A percentile compares a stretch with the other conserved stretches of the same genome.
These are phyloP conservation scores for Novymonas esmeraldas DNA, from an alignment of 208 protist species.

Conservation along the genomic window DNA sequence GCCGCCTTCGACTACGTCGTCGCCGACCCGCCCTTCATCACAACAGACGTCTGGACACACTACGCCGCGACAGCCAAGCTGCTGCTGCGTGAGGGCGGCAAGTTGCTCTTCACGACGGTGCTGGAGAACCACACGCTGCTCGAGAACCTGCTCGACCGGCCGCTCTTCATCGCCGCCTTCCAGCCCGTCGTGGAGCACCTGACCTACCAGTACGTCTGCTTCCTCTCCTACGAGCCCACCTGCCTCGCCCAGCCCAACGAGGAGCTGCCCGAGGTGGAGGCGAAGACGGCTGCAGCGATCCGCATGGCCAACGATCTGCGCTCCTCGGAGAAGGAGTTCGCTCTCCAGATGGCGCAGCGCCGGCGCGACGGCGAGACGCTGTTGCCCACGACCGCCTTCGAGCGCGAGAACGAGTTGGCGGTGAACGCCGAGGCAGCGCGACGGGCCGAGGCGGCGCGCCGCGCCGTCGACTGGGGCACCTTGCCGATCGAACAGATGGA, in stretches of 20 bases:
- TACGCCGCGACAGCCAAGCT: conserved; percentile 78
- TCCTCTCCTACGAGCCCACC: conserved; percentile 83
- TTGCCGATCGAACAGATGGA: conserved; percentile 62
- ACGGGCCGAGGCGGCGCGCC: conserved; percentile 8
- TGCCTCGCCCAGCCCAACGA: conserved; percentile 26
- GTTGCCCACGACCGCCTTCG: conserved; percentile 54
- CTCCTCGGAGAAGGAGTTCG: conserved; percentile 68
- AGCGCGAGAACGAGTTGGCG: conserved; percentile 30
- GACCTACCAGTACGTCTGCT: conserved; percentile 95
- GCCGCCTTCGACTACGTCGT: conserved; percentile 90
- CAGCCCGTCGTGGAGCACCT: conserved; percentile 81
- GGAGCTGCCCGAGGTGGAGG: conserved; percentile 26
- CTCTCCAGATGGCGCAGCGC: conserved; percentile 58
- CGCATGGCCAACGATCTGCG: conserved; percentile 78
- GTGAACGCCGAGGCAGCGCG: background rate
- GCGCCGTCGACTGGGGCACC: conserved; percentile 24
- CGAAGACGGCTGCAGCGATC: conserved; percentile 46
- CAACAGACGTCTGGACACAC: conserved; percentile 82
- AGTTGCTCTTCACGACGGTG: conserved; percentile 91
- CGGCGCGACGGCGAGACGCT: conserved; percentile 59
- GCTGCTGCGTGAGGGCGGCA: conserved; percentile 54
- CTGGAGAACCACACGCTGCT: conserved; percentile 92
- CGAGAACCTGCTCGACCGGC: conserved; percentile 54
- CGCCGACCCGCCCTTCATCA: conserved; percentile 96
- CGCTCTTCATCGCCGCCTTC: conserved; percentile 85